A percentile compares a stretch with the other conserved stretches of the same genome.
phyloP scores from a whole-genome alignment of 1,284 basidiomycete genomes.

The Cutaneotrichosporon spelunceum region DNA sequence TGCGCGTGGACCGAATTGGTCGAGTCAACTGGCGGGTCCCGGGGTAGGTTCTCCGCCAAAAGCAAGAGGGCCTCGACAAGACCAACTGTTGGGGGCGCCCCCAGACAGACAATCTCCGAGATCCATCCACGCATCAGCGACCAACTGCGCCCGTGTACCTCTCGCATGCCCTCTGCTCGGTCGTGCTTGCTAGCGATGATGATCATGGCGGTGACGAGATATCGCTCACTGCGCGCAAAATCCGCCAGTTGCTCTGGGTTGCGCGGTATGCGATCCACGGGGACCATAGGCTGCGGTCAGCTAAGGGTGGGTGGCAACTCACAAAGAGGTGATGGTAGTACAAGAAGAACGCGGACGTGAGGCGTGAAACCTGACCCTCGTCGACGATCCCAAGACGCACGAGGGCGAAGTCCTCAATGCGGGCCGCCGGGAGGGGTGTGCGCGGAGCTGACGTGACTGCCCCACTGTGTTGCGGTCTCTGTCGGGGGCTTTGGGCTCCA shows the following conservation, averaged over 20 bases:
- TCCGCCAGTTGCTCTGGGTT: slow-evolving; percentile 43
- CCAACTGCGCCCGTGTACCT: slow-evolving; percentile 46
- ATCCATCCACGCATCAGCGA: slow-evolving; percentile 49
- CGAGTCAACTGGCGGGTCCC: slow-evolving; percentile 31
- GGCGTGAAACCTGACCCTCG: slow-evolving; percentile 36
- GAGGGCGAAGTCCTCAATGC: slow-evolving; percentile 46
- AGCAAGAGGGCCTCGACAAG: slow-evolving; percentile 49
- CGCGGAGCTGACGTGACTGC: slow-evolving; percentile 1
- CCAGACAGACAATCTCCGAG: slow-evolving; percentile 43
- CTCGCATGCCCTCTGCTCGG: slow-evolving; percentile 31
- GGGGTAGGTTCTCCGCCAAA: slow-evolving; percentile 49
- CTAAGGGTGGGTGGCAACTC: slow-evolving; percentile 19
- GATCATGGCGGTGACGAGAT: slow-evolving; percentile 51
- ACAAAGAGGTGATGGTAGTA: slow-evolving; percentile 53
- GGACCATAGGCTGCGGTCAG: slow-evolving; percentile 49
- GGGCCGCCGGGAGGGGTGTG: slow-evolving; percentile 13
- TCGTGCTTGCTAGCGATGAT: slow-evolving; percentile 52
- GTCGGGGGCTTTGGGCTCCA: slow-evolving; percentile 3
- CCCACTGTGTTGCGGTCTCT: neutral
- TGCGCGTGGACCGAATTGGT: slow-evolving; percentile 32
- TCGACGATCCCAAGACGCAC: slow-evolving; percentile 49
- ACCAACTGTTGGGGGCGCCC: slow-evolving; percentile 45
- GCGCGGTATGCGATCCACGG: slow-evolving; percentile 48
- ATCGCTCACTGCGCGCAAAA: slow-evolving; percentile 50
- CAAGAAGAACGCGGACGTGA: slow-evolving; percentile 49